phyloP scores from a whole-genome alignment of 2,329 filamentous ascomycete species.

The Botrytis fabae region DNA sequence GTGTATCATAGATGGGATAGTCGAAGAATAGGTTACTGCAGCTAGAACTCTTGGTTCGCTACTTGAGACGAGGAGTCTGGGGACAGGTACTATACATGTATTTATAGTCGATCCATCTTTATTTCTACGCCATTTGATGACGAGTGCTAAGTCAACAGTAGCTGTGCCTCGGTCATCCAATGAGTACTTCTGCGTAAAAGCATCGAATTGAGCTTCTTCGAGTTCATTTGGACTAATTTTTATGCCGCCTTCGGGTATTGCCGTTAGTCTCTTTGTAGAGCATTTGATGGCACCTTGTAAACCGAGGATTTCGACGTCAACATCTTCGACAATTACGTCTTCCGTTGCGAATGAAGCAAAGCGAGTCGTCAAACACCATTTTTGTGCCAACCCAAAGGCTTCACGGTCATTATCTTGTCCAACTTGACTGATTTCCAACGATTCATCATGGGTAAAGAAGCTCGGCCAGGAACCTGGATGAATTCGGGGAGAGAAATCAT shows the following conservation, averaged over 20 bases:
- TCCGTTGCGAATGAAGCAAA: conserved; percentile 76
- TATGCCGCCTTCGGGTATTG: conserved; percentile 45
- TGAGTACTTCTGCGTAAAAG: conserved; percentile 72
- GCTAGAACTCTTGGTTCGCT: conserved; percentile 80
- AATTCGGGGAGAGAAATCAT: conserved; percentile 78
- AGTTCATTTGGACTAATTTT: conserved; percentile 66
- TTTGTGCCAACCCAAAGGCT: conserved; percentile 69
- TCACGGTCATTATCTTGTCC: conserved; percentile 40
- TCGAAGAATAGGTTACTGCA: conserved; percentile 49
- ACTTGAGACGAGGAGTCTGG: conserved; percentile 76
- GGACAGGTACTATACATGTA: conserved; percentile 71
- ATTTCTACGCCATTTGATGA: conserved; percentile 73
- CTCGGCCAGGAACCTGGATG: conserved; percentile 82
- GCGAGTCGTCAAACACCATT: conserved; percentile 74
- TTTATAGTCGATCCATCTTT: conserved; percentile 45
- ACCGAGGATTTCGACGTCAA: conserved; percentile 62
- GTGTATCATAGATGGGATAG: conserved; percentile 42
- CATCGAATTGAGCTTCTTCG: conserved; percentile 69
- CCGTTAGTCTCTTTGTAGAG: conserved; percentile 45
- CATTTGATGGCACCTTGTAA: conserved; percentile 65
- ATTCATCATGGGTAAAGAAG: conserved; percentile 64
- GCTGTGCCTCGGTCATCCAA: conserved; percentile 81
- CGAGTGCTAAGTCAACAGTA: conserved; percentile 71
- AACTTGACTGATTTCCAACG: conserved; percentile 34
- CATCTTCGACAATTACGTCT: conserved; percentile 59